A percentile compares a stretch with the other conserved stretches of the same genome.
phyloP scores from a whole-genome alignment of 306 rosid genomes.

The Malus fusca region DNA sequence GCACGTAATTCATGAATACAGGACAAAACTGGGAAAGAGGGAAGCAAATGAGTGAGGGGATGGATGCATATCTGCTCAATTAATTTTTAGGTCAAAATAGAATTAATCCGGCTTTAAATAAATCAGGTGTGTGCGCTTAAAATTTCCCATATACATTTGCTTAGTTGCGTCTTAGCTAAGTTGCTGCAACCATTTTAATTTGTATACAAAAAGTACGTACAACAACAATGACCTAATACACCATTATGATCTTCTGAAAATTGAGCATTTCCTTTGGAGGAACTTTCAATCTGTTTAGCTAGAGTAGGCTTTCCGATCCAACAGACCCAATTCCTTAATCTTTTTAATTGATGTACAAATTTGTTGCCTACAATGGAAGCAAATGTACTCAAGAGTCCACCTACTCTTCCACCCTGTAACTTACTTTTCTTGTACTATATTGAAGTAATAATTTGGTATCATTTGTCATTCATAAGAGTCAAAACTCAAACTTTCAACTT shows the following conservation, averaged over 20 bases:
- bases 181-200: background rate
- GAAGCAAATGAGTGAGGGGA: background rate
- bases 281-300: background rate
- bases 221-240: background rate
- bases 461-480: no score
- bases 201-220: background rate
- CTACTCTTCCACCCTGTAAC: constrained; percentile 12
- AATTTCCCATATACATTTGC: background rate
- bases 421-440: background rate
- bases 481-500: no score
- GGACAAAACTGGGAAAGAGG: background rate
- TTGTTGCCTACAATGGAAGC: constrained; percentile 33
- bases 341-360: background rate
- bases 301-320: background rate
- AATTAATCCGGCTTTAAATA: background rate
- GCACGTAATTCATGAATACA: background rate
- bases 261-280: background rate
- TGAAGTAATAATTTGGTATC: no score
- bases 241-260: background rate
- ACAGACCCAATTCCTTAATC: background rate
- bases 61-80: background rate
- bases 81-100: background rate
- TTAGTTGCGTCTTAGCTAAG: background rate
- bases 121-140: background rate
- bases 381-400: constrained; percentile 18